Base-by-base conservation (phyloP, 2,329 filamentous ascomycete species). In the Juglanconis sp. region DNA sequence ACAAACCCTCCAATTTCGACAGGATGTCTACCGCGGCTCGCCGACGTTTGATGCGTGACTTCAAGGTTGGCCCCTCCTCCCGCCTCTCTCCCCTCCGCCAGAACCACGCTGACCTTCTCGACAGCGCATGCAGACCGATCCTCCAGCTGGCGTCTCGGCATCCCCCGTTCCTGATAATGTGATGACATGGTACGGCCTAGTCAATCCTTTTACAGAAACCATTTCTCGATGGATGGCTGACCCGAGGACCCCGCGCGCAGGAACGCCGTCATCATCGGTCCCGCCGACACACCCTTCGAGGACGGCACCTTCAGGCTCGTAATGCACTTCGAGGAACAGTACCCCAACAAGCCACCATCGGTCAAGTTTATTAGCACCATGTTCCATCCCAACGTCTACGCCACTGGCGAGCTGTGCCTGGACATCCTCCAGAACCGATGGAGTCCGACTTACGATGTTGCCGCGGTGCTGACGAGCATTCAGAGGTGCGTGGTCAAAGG, bases 341-440 rank as follows among this genome's bases (percentile, higher is more conserved):
- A 99, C 70, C 95, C 95, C 35, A 99, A 98, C 79, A 98, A 98
- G 75, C 95, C 95, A 5, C 95, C 95, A 0, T 90, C 92, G 38
- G 95, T 98, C 77, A 98, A 98, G 73, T 99, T 99, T 74, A 96
- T 99, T 74, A 96, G 91, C 76, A 87, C 95, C 74, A 99, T 99
- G 95, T 99, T 99, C 76, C 95, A 99, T 70, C 95, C 95, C 17
- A 99, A 99, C 72, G 95, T 99, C 60, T 99, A 99, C 73, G 93
- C 91, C 56, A 98, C 93, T 0, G 95, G 95, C 63, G 95, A 99
- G 79, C 83, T 99, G 54, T 99, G 95, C 72, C 79, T 99, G 66
- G 95, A 99, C 72, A 99, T 99, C 67, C 77, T 99, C 61, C 95
- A 99, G 77, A 99, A 99, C 73, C 83, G 95, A 67, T 99, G 95